Evolutionary conservation across 2,329 filamentous ascomycete genomes (phyloP).

Genomic region (Xylaria sp.): DNA sequence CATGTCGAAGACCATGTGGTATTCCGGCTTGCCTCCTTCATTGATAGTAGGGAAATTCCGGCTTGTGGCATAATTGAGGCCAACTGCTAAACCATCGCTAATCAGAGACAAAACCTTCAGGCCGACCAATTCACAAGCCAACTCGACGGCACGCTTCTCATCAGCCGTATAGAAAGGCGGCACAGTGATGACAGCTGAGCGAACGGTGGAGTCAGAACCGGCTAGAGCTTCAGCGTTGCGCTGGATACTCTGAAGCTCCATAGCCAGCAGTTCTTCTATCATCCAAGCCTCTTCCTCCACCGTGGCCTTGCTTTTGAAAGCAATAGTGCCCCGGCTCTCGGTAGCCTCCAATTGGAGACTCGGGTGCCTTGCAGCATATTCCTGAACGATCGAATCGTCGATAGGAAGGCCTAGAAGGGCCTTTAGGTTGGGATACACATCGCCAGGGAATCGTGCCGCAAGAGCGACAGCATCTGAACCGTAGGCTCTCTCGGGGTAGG

Average conservation of each 20-base stretch:
- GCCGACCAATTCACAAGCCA: conserved; percentile 87
- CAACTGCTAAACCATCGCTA: conserved; percentile 90
- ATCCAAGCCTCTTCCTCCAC: conserved; percentile 73
- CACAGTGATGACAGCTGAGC: conserved; percentile 87
- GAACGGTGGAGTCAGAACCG: conserved; percentile 76
- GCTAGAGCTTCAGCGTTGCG: conserved; percentile 87
- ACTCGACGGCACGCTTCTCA: conserved; percentile 85
- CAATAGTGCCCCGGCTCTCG: conserved; percentile 72
- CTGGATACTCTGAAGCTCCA: conserved; percentile 93
- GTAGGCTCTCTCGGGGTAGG: conserved; percentile 89
- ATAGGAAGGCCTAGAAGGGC: conserved; percentile 80
- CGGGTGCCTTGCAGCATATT: conserved; percentile 81
- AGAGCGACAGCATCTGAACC: conserved; percentile 91
- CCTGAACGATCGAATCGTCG: conserved; percentile 68
- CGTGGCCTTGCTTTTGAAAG: conserved; percentile 78
- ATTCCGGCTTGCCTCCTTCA: conserved; percentile 85
- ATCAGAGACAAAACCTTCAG: conserved; percentile 86
- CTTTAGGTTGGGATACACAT: conserved; percentile 96
- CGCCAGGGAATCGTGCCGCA: conserved; percentile 85
- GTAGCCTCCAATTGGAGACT: conserved; percentile 74
- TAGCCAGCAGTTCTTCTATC: conserved; percentile 93
- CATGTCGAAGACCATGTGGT: conserved; percentile 97
- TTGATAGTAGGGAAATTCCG: conserved; percentile 87
- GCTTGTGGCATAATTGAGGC: conserved; percentile 92
- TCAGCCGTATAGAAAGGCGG: conserved; percentile 90